Percentiles rank a stretch among this genome's conserved stretches.
These are phyloP conservation scores for Entomortierella chlamydospora DNA, from an alignment of 192 early-diverging fungal species.

Conservation along the genomic window DNA sequence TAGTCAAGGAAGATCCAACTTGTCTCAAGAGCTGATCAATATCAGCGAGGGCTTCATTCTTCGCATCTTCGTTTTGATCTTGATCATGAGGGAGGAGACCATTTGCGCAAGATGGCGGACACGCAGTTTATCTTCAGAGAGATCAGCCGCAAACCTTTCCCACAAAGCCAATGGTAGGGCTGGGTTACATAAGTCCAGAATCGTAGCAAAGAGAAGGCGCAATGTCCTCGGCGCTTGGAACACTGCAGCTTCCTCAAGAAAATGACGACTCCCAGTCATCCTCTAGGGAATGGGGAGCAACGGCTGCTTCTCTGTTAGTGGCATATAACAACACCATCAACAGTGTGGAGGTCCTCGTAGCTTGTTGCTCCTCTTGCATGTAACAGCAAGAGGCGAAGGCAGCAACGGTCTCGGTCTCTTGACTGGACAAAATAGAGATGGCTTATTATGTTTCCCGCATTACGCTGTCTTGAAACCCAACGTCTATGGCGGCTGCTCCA, in stretches of 20 bases:
- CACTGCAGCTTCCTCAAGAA: slow-evolving; percentile 7
- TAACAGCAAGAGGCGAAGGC: slow-evolving; percentile 4
- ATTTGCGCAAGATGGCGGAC: background rate
- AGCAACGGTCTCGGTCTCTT: too few species aligned
- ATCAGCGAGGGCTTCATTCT: background rate
- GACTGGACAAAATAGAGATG: slow-evolving; percentile 12
- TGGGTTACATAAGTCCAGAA: slow-evolving; percentile 13
- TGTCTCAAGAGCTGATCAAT: background rate
- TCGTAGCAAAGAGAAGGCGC: slow-evolving; percentile 24
- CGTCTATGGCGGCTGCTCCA: background rate
- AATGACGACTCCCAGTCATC: slow-evolving; percentile 24
- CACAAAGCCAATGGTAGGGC: background rate
- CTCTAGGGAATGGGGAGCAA: slow-evolving; percentile 18
- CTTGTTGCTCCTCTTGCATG: slow-evolving; percentile 15
- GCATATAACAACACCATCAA: slow-evolving; percentile 4
- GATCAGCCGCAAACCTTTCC: slow-evolving; percentile 6
- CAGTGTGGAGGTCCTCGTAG: slow-evolving; percentile 21
- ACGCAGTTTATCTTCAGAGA: slow-evolving; percentile 19
- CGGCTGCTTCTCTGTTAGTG: slow-evolving; percentile 18
- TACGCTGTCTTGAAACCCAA: background rate
- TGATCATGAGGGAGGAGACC: background rate
- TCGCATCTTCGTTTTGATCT: background rate
- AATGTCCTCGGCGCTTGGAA: background rate
- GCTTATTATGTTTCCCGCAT: background rate
- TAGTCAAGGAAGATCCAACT: background rate